These are phyloP conservation scores for Obba rivulosa DNA, from an alignment of 768 basidiomycete genomes.

Conservation along the genomic window DNA sequence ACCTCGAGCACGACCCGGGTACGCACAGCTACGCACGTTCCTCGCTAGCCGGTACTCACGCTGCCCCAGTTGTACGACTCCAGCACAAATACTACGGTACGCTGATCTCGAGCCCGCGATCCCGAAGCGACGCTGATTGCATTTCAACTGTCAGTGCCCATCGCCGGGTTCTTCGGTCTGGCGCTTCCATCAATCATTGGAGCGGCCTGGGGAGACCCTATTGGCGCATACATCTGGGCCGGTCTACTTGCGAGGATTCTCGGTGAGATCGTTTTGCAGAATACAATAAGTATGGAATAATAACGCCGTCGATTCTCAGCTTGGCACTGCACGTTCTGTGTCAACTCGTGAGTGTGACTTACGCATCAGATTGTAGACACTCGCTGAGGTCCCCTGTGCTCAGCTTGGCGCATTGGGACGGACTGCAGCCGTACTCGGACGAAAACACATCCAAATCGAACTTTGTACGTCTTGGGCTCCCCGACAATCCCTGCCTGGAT, in stretches of 20 bases:
- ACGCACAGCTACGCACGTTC: conserved; percentile 10
- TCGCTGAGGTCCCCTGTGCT: neutral
- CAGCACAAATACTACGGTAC: conserved; percentile 68
- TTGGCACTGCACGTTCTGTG: conserved; percentile 69
- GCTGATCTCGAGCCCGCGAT: neutral
- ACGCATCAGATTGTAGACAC: neutral
- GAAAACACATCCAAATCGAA: conserved; percentile 76
- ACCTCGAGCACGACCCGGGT: conserved; percentile 69
- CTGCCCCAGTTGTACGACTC: conserved; percentile 52
- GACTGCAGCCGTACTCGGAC: conserved; percentile 74
- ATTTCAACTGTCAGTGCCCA: conserved; percentile 37
- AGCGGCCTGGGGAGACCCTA: conserved; percentile 52
- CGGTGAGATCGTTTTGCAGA: conserved; percentile 33
- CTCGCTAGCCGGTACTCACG: neutral
- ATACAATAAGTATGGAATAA: no score
- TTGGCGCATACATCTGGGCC: conserved; percentile 67
- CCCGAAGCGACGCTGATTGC: neutral
- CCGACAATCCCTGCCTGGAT: neutral
- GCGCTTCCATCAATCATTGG: conserved; percentile 53
- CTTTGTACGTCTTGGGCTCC: conserved; percentile 38
- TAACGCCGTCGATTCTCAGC: conserved; percentile 25
- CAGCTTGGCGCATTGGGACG: conserved; percentile 77
- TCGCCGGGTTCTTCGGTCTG: conserved; percentile 58
- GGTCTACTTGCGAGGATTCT: conserved; percentile 59
- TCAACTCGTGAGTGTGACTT: conserved; percentile 52